A percentile compares a stretch with the other conserved stretches of the same genome.
Conservation (phyloP, 345 rosid species). For the Euphorbia peplus region DNA sequence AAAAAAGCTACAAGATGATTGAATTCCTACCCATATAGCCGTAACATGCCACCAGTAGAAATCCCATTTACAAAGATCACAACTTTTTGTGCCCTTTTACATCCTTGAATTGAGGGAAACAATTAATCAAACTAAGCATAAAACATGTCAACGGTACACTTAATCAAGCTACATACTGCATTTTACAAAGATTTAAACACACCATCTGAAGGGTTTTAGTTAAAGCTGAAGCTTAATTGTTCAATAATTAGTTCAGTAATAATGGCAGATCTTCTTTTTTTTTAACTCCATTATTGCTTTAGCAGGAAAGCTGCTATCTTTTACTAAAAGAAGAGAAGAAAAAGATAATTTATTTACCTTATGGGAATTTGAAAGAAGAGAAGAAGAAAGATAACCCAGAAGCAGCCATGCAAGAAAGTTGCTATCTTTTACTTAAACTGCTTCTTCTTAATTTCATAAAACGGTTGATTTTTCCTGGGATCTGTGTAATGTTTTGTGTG, state of each 20-base stretch:
- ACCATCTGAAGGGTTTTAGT: background rate
- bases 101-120: background rate
- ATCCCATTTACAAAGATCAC: background rate
- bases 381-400: background rate
- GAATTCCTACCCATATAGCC: background rate
- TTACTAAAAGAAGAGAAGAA: background rate
- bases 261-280: background rate
- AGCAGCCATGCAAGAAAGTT: background rate
- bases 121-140: background rate
- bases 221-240: background rate
- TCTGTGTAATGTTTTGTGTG: background rate
- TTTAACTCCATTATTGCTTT: conserved; percentile 1
- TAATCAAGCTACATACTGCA: background rate
- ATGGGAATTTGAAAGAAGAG: background rate
- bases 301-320: no score
- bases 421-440: background rate
- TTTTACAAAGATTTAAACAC: background rate
- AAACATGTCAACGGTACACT: background rate
- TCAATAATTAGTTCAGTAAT: background rate
- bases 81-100: background rate
- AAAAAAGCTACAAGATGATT: background rate
- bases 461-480: conserved; percentile 18
- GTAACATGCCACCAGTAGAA: background rate
- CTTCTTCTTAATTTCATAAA: conserved; percentile 11
- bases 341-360: no score